Base-by-base conservation (phyloP, 2,329 filamentous ascomycete species). In the Byssochlamys sp. region DNA sequence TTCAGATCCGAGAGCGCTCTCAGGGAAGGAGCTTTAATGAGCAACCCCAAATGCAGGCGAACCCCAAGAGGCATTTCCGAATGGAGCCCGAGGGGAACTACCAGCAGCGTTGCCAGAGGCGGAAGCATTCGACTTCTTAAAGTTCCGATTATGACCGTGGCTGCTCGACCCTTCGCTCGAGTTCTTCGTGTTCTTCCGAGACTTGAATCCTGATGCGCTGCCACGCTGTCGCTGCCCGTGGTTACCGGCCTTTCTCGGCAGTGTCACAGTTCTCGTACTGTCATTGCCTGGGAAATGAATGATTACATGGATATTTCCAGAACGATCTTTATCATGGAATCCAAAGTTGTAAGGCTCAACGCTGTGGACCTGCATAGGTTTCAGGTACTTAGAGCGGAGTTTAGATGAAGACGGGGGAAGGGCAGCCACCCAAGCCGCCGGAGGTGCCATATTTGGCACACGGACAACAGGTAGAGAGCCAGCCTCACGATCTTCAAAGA, bases 401-500 rank as follows among this genome's bases (percentile, higher is more conserved):
- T 69, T 67, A 29, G 71, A 61, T 14, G 70, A 65, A 11, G 72
- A 19, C 4, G 49, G 71, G 9, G 72, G 63, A 28, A 65, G 68
- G 26, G 81, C 82, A 12, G 84, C 81, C 57, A 80, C 77, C 85
- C 86, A 89, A 14, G 84, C 81, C 35, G 81, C 79, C 35, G 83
- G 80, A 1, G 86, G 85, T 3, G 80, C 80, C 57, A 80, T 80
- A 52, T 80, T 77, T 6, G 88, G 88, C n/a, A 91, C 74, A 56
- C 81, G 82, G 26, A 91, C 84, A 25, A 82, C 79, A 0, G 88
- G 88, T n/a, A 90, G 73, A 6, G 88, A 91, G 2, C 88, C 88
- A 77, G 88, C 88, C 69, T 91, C 87, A 66, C 89, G 87, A 66
- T 90, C 87, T 67, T 90, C 88, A 62, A 91, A 91, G 62, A 89